Base-by-base conservation (phyloP, 2,329 filamentous ascomycete genomes). In the Ceratocystis colombiana region DNA sequence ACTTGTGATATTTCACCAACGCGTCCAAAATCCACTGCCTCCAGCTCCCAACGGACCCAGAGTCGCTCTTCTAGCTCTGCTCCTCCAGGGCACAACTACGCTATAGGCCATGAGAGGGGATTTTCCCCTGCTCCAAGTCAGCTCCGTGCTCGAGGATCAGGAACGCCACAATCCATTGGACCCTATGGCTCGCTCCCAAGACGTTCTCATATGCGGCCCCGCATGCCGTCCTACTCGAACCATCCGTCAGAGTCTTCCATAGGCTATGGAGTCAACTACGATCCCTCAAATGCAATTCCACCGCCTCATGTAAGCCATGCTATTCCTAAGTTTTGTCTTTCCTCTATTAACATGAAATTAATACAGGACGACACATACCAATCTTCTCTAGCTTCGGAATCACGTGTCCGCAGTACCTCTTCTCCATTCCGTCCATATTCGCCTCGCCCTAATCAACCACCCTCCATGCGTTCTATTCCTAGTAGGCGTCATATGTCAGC, bases 21-120 rank as follows among this genome's bases (percentile, higher is more conserved):
- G 17, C 61, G 64, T 28, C 64, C 66, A 22, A 30, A 53, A n/a
- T 61, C 61, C 12, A 22, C 53, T n/a, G 22, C 45, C 5, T 61
- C 66, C 12, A 45, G 64, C n/a, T 61, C 44, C 12, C 41, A 41
- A 10, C 62, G 55, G 28, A 45, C 66, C 6, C 53, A 64, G 17
- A 67, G 66, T 41, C 62, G 62, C 15, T 28, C 66, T 48, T 67
- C 66, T n/a, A 67, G 66, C 30, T 62, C 50, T 46, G 66, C 44
- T 15, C 50, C 62, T 28, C 53, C 25, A 30, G 15, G 44, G 2
- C 22, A 55, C n/a, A 45, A 20, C 22, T 37, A 17, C 12, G 62
- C 37, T 20, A 46, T 61, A 10, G 45, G 28, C 28, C 44, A 50
- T 5, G 33, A 64, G 41, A 28, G 62, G 3, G 55, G 55, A 3